Conservation (phyloP, 1,284 basidiomycete genomes). For the Rhodotorula sp. region DNA sequence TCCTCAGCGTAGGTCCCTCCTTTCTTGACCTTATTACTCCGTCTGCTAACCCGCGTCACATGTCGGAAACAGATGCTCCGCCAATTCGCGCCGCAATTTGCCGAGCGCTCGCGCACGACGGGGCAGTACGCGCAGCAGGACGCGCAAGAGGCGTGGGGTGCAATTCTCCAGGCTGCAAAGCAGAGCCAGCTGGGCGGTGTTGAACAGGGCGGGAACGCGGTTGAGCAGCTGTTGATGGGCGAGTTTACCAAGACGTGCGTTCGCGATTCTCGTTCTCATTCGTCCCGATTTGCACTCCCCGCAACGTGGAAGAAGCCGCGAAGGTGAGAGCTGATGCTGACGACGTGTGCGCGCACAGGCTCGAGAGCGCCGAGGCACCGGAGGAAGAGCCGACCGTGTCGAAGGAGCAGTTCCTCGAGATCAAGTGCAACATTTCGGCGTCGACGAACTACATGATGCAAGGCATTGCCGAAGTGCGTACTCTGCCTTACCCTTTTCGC, state of each 20-base stretch:
- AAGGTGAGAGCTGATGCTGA: not conserved
- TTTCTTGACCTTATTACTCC: not conserved
- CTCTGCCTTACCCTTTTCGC: not conserved
- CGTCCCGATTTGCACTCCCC: constrained; percentile 1
- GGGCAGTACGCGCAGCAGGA: constrained; percentile 85
- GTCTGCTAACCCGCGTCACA: not conserved
- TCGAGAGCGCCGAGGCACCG: constrained; percentile 74
- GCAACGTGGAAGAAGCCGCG: too few relatives aligned
- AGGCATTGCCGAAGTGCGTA: constrained; percentile 78
- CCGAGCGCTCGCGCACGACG: constrained; percentile 64
- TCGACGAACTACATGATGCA: constrained; percentile 86
- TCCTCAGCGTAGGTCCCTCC: constrained; percentile 58
- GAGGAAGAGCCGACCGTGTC: constrained; percentile 70
- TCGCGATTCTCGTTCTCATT: not conserved
- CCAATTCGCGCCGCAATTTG: constrained; percentile 86
- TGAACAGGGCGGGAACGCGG: constrained; percentile 55
- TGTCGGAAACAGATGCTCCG: constrained; percentile 63
- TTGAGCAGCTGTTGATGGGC: constrained; percentile 83
- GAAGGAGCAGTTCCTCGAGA: constrained; percentile 76
- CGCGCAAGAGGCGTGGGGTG: constrained; percentile 91
- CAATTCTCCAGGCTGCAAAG: constrained; percentile 77
- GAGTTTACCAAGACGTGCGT: constrained; percentile 78
- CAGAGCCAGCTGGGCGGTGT: constrained; percentile 54
- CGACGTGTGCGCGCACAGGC: constrained; percentile 53
- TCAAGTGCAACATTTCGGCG: constrained; percentile 88